Base-by-base conservation (phyloP, 2,329 filamentous ascomycete species). In the Stagonosporopsis cucurbitacearum region DNA sequence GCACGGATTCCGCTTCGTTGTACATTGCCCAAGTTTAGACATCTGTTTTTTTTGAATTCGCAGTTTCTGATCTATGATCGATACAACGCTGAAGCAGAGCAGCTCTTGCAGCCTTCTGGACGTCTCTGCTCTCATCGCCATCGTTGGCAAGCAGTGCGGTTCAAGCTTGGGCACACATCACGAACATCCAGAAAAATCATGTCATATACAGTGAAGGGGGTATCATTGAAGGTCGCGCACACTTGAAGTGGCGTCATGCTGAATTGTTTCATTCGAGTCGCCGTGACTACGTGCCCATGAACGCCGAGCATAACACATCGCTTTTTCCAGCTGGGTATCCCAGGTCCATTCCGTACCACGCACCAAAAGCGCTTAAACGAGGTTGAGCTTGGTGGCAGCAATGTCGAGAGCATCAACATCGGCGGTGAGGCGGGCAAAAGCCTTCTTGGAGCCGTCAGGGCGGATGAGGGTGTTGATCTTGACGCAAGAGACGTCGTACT, bases 391-490 rank as follows among this genome's bases (percentile, higher is more conserved):
- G 82, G 95, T 98, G 76, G 95, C 96, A 66, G 95, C 96, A 82
- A 99, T 97, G 84, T 99, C 95, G 73, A 99, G 90, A 76, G 95
- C 95, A 81, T 99, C 95, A 72, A 98, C 93, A 80, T 99, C 95
- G 63, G 93, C 84, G 55, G 95, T 98, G 68, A 99, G 87, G 79
- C 94, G 91, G 77, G 91, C 92, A 78, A 95, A 99, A 63, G 95
- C 95, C 91, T 99, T 99, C 92, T 99, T 99, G 77, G 88, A 87
- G 76, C 95, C 95, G 78, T 99, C 93, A 66, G 95, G 95, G 80
- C 93, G 90, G 85, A 99, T 93, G 72, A 99, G 87, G 72, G 95
- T 99, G 89, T 99, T 99, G 86, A 99, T 92, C 90, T 98, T 98
- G 83, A 98, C 84, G 73, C 87, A 90, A 78, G 97, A 94, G 69